Percentiles rank a stretch among this genome's conserved stretches.
Evolutionary conservation across 768 basidiomycete species (phyloP).

Genomic region (Leccinum variicolor): DNA sequence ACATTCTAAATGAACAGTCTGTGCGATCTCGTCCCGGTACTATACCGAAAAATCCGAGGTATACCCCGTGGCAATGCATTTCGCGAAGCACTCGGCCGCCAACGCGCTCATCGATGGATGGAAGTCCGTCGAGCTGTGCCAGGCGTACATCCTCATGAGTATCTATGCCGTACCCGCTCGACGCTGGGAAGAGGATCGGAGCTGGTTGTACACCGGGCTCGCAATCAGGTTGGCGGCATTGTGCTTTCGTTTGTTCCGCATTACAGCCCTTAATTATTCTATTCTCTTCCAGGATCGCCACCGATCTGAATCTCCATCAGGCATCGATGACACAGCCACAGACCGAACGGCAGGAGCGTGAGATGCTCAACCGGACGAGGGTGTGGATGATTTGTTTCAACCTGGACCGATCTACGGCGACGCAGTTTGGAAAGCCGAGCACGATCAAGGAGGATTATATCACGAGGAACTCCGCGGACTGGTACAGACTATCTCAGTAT

Average conservation of each 20-base stretch:
- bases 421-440: conserved; percentile 86
- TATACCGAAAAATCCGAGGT: conserved; percentile 77
- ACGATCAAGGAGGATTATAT: conserved; percentile 85
- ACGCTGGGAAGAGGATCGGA: conserved; percentile 86
- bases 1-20: conserved; percentile 46
- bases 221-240: conserved; percentile 58
- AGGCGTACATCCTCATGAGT: conserved; percentile 89
- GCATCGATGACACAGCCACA: conserved; percentile 57
- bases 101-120: conserved; percentile 77
- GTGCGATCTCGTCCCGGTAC: conserved; percentile 83
- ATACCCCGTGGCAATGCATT: conserved; percentile 86
- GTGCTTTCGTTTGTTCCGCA: not conserved
- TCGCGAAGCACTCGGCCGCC: conserved; percentile 78
- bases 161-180: conserved; percentile 77
- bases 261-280: not conserved
- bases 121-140: conserved; percentile 85
- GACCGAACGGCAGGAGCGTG: conserved; percentile 74
- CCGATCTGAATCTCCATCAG: conserved; percentile 83
- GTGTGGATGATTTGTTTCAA: conserved; percentile 92
- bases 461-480: conserved; percentile 66
- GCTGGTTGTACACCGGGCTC: conserved; percentile 86
- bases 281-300: conserved; percentile 60
- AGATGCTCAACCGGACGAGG: conserved; percentile 80
- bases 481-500: conserved; percentile 70
- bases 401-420: conserved; percentile 82